These are phyloP conservation scores for Suhomyces choctaworum DNA, from an alignment of 1,139 yeast species.

Conservation along the genomic window DNA sequence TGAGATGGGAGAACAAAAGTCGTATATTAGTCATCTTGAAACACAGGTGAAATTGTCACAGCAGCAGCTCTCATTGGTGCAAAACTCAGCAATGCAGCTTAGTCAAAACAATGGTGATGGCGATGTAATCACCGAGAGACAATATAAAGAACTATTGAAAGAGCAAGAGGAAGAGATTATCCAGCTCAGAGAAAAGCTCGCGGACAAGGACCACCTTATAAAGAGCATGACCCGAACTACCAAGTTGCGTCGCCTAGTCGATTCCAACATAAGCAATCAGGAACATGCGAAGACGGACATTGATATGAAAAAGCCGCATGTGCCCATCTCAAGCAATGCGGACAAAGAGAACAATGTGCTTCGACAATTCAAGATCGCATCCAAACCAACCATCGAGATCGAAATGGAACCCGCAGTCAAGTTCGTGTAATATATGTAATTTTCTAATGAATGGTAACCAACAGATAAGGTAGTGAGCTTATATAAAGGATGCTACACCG, in stretches of 20 bases:
- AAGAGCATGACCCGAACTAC: slow-evolving; percentile 67
- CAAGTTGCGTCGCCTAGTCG: slow-evolving; percentile 50
- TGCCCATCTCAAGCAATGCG: neutral
- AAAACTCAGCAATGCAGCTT: slow-evolving; percentile 3
- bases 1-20: slow-evolving; percentile 62
- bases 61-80: slow-evolving; percentile 16
- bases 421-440: slow-evolving; percentile 1
- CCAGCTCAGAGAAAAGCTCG: slow-evolving; percentile 61
- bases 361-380: slow-evolving; percentile 25
- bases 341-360: slow-evolving; percentile 26
- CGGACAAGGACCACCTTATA: slow-evolving; percentile 75
- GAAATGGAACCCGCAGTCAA: slow-evolving; percentile 6
- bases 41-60: slow-evolving; percentile 43
- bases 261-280: slow-evolving; percentile 28
- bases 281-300: neutral
- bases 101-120: neutral
- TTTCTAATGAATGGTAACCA: neutral
- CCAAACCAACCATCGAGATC: slow-evolving; percentile 12
- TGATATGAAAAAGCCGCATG: slow-evolving; percentile 2
- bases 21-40: slow-evolving; percentile 65
- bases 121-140: slow-evolving; percentile 15
- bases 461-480: too few species aligned
- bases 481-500: too few species aligned
- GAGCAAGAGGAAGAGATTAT: slow-evolving; percentile 72
- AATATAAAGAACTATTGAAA: slow-evolving; percentile 33